Conservation (phyloP, 2,329 filamentous ascomycete genomes). For the Colletotrichum sp. region DNA sequence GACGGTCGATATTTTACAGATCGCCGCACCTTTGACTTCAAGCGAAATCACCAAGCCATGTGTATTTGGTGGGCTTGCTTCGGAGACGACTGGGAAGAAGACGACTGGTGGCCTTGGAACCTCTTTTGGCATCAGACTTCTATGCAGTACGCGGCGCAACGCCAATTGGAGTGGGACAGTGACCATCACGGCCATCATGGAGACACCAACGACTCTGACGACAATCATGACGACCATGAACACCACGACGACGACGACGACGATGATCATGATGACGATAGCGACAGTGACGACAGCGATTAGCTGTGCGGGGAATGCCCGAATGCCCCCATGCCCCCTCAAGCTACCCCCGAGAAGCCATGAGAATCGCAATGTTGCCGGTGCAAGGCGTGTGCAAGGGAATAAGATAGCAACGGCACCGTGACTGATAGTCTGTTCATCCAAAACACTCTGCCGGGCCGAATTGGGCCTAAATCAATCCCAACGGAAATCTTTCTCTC, state of each 20-base stretch:
- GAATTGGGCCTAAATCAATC: too few species aligned
- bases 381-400: fast-evolving
- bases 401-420: not conserved
- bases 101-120: not conserved
- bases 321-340: not conserved
- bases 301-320: not conserved
- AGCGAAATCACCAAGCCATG: not conserved
- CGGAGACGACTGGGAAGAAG: not conserved
- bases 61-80: not conserved
- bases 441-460: not conserved
- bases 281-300: not conserved
- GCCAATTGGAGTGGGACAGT: not conserved
- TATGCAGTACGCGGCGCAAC: not conserved
- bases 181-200: not conserved
- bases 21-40: not conserved
- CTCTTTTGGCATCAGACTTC: not conserved
- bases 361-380: not conserved
- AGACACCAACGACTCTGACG: not conserved
- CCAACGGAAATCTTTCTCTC: too few species aligned
- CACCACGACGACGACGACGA: not conserved
- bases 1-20: not conserved
- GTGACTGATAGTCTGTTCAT: not conserved
- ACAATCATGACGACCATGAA: not conserved
- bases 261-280: not conserved
- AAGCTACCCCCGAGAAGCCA: not conserved